Conservation (phyloP, 2,329 filamentous ascomycete species). For the Mycogone perniciosa region DNA sequence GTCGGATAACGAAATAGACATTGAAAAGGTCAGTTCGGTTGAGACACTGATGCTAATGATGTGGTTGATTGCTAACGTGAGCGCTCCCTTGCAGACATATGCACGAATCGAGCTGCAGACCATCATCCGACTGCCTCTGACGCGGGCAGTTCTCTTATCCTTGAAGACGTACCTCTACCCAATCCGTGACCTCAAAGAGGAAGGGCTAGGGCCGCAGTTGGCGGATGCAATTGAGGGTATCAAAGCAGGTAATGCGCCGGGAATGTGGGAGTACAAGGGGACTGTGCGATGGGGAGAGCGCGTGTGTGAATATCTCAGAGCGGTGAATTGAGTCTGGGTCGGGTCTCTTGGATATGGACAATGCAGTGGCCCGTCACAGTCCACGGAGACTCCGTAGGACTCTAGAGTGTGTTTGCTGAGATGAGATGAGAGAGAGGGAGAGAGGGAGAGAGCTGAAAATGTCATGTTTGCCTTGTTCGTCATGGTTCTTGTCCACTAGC, state of each 20-base stretch:
- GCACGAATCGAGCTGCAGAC: constrained; percentile 47
- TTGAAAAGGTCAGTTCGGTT: constrained; percentile 1
- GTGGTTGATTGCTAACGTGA: not conserved
- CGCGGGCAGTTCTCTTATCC: constrained; percentile 43
- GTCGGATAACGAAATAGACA: constrained; percentile 4
- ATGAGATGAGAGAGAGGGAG: too few species aligned
- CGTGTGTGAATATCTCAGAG: constrained; percentile 41
- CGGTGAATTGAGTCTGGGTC: constrained; percentile 9
- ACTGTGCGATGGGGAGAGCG: constrained; percentile 40
- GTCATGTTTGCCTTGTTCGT: too few species aligned
- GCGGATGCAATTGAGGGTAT: constrained; percentile 50
- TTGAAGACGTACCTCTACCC: constrained; percentile 52
- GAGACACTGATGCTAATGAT: not conserved
- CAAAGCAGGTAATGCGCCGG: constrained; percentile 43
- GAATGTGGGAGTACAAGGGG: constrained; percentile 49
- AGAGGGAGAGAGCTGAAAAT: too few species aligned
- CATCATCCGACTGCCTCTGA: constrained; percentile 42
- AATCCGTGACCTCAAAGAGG: constrained; percentile 40
- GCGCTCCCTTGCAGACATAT: constrained; percentile 2
- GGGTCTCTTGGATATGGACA: too few species aligned
- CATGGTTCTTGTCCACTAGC: too few species aligned
- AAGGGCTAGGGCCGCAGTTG: constrained; percentile 40
- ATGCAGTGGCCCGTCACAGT: too few species aligned
- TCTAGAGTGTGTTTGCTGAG: too few species aligned
- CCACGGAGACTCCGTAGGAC: too few species aligned